Evolutionary conservation across 441 rosid species (phyloP), one percentile per base, ranked within the genome.

Genomic region (Populus hybrid): DNA sequence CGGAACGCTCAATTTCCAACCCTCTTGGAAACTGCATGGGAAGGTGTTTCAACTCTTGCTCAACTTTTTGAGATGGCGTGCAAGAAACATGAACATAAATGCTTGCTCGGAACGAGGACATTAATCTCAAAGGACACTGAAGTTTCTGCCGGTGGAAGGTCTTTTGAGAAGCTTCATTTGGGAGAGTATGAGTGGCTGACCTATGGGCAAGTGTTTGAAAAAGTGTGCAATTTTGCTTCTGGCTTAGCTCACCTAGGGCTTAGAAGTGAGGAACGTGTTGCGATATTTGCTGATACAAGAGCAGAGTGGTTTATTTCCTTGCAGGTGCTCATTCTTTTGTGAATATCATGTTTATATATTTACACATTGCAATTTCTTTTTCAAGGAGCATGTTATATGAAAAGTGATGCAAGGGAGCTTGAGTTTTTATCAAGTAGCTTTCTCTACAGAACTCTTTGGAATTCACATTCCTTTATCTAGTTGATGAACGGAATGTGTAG

Each of bases 261-360:
- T 53, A 72, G 57, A 69, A 89, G 85, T n/a, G 91, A 81, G 24
- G 98, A 97, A 80, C 93, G 95, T 34, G 97, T 90, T 0, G 99
- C 99, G 16, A 97, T 97, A 77, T 94, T 91, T 76, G 97, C 99
- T 28, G 99, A 94, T 80, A 97, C 99, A 23, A 80, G 99, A 82
- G 90, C 89, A 82, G 99, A 97, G 80, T 97, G 99, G 99, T 93
- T 97, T 75, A 87, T 97, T 81, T 88, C 98, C 23, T 80, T 94
- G 86, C 99, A 96, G 99, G 99, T 95, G 50, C 40, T 50, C 23
- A 10, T 4, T 66, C 42, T 16, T n/a, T 24, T 28, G 21, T 70
- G 10, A 71, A 14, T 20, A 30, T 12, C 32, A 23, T 59, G 28
- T 28, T 12, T 40, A 9, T 64, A 10, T 36, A 24, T 71, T 42